These are phyloP conservation scores for Mucor piriformis DNA, from an alignment of 371 early-diverging fungal genomes.

Conservation along the genomic window DNA sequence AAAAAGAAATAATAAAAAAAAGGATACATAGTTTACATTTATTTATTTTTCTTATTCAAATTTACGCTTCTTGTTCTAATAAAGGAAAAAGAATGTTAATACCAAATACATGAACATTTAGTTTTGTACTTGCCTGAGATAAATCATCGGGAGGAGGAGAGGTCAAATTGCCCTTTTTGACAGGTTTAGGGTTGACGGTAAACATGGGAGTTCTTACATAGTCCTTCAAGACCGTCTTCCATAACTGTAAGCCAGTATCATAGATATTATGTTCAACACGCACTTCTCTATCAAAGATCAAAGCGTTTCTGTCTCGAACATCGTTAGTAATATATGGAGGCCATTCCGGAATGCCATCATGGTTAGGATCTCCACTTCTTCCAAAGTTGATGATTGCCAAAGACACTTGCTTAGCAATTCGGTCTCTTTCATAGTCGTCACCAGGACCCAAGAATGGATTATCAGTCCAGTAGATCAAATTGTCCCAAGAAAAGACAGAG, in stretches of 20 bases:
- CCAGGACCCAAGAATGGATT: conserved; percentile 44
- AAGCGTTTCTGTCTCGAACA: conserved; percentile 16
- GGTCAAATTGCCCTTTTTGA: conserved; percentile 3
- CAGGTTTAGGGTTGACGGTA: conserved; percentile 17
- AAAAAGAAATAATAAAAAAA: background rate
- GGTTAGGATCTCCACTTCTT: conserved; percentile 26
- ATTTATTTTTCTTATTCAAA: background rate
- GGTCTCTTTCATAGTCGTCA: conserved; percentile 36
- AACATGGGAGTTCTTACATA: conserved; percentile 30
- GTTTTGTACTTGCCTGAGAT: conserved; percentile 3
- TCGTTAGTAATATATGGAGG: conserved; percentile 19
- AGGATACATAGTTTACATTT: background rate
- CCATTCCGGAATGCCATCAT: conserved; percentile 38
- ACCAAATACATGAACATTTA: background rate
- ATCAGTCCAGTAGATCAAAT: conserved; percentile 36
- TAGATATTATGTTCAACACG: conserved; percentile 27
- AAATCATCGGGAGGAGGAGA: conserved; percentile 8
- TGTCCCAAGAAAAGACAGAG: conserved; percentile 45
- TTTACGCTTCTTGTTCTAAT: conserved; percentile 10
- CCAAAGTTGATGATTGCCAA: conserved; percentile 34
- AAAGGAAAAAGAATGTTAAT: background rate
- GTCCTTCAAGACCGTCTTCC: conserved; percentile 36
- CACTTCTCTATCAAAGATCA: conserved; percentile 38
- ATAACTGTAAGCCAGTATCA: conserved; percentile 24
- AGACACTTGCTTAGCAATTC: conserved; percentile 38